A percentile compares a stretch with the other conserved stretches of the same genome.
phyloP scores from a whole-genome alignment of 2,329 filamentous ascomycete species.

The Aspergillus sp. region DNA sequence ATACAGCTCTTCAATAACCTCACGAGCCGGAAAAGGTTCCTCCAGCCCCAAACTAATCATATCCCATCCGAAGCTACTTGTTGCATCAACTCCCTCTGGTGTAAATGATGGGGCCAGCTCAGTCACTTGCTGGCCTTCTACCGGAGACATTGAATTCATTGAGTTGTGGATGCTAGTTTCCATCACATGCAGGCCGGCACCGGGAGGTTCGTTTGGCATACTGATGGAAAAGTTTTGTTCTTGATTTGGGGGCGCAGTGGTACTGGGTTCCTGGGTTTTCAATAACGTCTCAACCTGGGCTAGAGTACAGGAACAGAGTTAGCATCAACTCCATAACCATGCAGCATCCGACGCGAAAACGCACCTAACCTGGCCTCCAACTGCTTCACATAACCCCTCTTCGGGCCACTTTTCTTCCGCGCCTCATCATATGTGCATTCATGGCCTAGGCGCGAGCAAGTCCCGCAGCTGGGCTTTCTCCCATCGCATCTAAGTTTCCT shows the following conservation, averaged over 20 bases:
- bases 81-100: conserved; percentile 23
- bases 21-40: conserved; percentile 74
- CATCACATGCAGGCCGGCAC: conserved; percentile 24
- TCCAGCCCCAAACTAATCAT: conserved; percentile 79
- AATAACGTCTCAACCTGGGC: conserved; percentile 91
- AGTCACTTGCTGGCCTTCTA: conserved; percentile 20
- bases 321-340: conserved; percentile 4
- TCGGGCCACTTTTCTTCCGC: conserved; percentile 89
- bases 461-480: conserved; percentile 78
- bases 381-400: conserved; percentile 91
- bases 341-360: conserved; percentile 32
- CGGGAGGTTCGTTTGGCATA: conserved; percentile 30
- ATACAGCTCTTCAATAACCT: conserved; percentile 83
- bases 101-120: conserved; percentile 23
- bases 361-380: conserved; percentile 88
- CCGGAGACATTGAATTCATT: conserved; percentile 23
- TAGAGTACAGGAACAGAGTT: conserved; percentile 37
- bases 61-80: conserved; percentile 71
- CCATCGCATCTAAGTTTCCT: conserved; percentile 91
- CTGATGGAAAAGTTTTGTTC: conserved; percentile 21
- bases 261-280: conserved; percentile 68
- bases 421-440: conserved; percentile 89
- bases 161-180: conserved; percentile 15
- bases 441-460: conserved; percentile 82
- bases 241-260: conserved; percentile 24